Conservation (phyloP, 805 yeast genomes). For the Schwanniomyces polymorphus region DNA sequence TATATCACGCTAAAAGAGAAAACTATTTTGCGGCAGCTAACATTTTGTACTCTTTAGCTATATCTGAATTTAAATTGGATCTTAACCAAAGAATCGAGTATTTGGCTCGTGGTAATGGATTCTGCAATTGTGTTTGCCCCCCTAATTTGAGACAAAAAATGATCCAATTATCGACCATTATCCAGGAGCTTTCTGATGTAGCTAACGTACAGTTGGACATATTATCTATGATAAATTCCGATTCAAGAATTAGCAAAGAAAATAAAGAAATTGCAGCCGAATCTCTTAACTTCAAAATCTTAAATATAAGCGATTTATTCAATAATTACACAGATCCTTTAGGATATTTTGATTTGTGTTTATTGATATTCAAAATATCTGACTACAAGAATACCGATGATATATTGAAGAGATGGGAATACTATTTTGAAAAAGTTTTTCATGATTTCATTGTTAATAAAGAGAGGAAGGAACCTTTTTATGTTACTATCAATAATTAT, state of each 20-base stretch:
- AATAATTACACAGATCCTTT: constrained; percentile 86
- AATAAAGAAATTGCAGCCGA: constrained; percentile 52
- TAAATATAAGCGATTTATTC: constrained; percentile 75
- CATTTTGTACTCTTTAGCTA: constrained; percentile 66
- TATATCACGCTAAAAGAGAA: constrained; percentile 80
- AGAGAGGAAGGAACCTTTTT: constrained; percentile 34
- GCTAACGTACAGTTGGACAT: constrained; percentile 82
- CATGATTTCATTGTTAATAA: constrained; percentile 27
- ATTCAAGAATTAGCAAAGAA: constrained; percentile 47
- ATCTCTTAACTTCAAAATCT: constrained; percentile 61
- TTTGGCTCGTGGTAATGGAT: constrained; percentile 89
- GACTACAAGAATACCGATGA: constrained; percentile 86
- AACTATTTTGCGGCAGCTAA: constrained; percentile 82
- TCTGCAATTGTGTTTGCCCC: constrained; percentile 81
- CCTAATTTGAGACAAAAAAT: constrained; percentile 75
- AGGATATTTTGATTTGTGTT: constrained; percentile 81
- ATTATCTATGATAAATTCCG: constrained; percentile 47
- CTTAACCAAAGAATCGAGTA: constrained; percentile 80
- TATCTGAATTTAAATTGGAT: constrained; percentile 67
- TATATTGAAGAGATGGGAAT: constrained; percentile 77
- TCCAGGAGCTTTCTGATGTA: constrained; percentile 81
- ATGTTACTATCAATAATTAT: constrained; percentile 34
- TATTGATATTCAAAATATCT: constrained; percentile 75
- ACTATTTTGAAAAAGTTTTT: constrained; percentile 55
- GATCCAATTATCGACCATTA: constrained; percentile 64